Evolutionary conservation across 768 basidiomycete genomes (phyloP), one percentile per base, ranked within the genome.

Genomic region (Lepiota subincarnata): DNA sequence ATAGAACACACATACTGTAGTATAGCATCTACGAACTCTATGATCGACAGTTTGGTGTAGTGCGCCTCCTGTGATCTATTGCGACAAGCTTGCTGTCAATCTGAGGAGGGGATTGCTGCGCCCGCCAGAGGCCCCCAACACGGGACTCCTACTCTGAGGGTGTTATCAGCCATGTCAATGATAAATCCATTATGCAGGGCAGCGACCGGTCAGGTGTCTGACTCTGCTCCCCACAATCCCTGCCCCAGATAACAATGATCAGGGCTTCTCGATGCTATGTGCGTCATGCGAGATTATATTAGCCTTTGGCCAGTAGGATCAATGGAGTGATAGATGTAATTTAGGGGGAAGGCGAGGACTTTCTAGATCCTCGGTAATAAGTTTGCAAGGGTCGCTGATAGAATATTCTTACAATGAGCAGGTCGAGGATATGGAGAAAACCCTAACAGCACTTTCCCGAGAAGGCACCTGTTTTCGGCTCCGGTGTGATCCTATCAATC

Each of bases 291-390:
- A 44, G 20, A 24, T 44, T 34, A 34, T 16, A 34, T 35, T 51
- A 34, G 34, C 3, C 13, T 26, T 35, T 12, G 8, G 20, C 16
- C 18, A 31, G 31, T 7, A 11, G 31, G 31, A 31, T 31, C 31
- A 31, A 8, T 31, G 31, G 31, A 31, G 31, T 31, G 31, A 31
- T 31, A 22, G 40, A 44, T 52, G 42, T 36, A 8, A 26, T 20
- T 28, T 34, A 38, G 36, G 44, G 38, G 34, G 16, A 1, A 38
- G 14, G 47, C 3, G 31, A 44, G 26, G 18, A 20, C 31, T 46
- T 19, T 11, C n/a, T 35, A 54, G 19, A 54, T 35, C 53, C 45
- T 54, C 53, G 53, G 53, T 26, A 46, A 38, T 37, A 42, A n/a
- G n/a, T 36, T 1, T 50, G 26, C 5, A 40, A 46, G 53, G 53